Base-by-base conservation (phyloP, 306 rosid species). In the Vicia villosa region DNA sequence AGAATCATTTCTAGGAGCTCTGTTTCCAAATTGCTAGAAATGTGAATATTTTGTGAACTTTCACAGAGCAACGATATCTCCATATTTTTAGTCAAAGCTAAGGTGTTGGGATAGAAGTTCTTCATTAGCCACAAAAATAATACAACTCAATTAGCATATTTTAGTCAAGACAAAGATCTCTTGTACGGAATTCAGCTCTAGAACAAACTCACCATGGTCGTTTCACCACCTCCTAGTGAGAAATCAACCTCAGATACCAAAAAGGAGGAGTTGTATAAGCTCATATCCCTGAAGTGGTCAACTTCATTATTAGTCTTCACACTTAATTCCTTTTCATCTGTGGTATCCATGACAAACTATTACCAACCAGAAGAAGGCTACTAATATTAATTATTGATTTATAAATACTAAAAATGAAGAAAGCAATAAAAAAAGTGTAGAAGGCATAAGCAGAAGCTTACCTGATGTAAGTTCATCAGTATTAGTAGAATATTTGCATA, bases 181-280 rank as follows among this genome's bases (percentile, higher is more conserved):
- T 57, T 52, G 30, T 56, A 32, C 21, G 24, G 16, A 57, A 38
- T 32, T 34, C 37, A 15, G 66, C 36, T 74, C 17, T 36, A 28
- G 68, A 69, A 65, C 56, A 74, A 60, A 82, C 97, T 82, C 83
- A 95, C 99, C 93, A 80, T 42, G 65, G 71, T 80, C 69, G 83
- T 82, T 84, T 89, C 91, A 67, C 85, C 90, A 73, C 89, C 99
- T 77, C 76, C 83, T 46, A 95, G 68, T 61, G 82, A 84, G 80
- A 88, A 79, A 74, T 87, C 89, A 77, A 82, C 88, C 80, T 89
- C 94, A 5, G 95, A 88, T 56, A 69, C 84, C 57, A 77, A 68
- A 86, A 83, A 79, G 55, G 78, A 75, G 47, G 86, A 74, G 66
- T 65, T 77, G 66, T 82, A 81, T 19, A 67, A 67, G 74, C 71